Evolutionary conservation across 495 filamentous ascomycete species (phyloP).

Genomic region (Tetracladium marchalianum): DNA sequence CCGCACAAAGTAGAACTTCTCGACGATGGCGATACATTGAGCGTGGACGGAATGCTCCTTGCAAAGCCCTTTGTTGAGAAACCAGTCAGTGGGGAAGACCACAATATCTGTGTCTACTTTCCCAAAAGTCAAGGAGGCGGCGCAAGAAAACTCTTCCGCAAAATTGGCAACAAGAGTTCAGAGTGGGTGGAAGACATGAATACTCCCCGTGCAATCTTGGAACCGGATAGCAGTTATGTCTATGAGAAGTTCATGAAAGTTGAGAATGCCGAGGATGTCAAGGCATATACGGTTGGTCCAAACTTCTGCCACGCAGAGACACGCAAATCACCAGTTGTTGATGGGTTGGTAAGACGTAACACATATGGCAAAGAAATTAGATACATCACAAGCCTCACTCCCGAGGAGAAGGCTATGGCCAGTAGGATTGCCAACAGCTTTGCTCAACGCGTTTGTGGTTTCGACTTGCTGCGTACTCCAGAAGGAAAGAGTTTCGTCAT

Average conservation of each 20-base stretch:
- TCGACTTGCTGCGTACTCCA: conserved; percentile 81
- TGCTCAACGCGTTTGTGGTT: conserved; percentile 91
- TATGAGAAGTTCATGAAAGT: conserved; percentile 96
- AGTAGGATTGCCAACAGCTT: conserved; percentile 85
- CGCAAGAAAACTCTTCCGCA: conserved; percentile 85
- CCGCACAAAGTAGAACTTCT: conserved; percentile 69
- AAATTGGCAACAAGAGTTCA: conserved; percentile 96
- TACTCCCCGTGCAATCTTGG: conserved; percentile 70
- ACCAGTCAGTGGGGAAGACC: conserved; percentile 94
- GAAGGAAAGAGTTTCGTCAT: conserved; percentile 87
- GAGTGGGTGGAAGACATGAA: conserved; percentile 72
- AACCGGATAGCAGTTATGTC: conserved; percentile 72
- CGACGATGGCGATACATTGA: conserved; percentile 77
- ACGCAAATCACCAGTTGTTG: conserved; percentile 91
- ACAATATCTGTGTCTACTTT: conserved; percentile 98
- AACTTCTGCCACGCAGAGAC: conserved; percentile 95
- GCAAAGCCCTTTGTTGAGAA: conserved; percentile 98
- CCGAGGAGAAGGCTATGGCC: conserved; percentile 78
- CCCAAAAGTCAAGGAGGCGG: conserved; percentile 76
- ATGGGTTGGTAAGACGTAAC: conserved; percentile 90
- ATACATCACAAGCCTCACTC: conserved; percentile 76
- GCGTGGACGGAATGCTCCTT: conserved; percentile 72
- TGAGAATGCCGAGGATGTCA: conserved; percentile 95
- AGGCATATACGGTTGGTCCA: conserved; percentile 94
- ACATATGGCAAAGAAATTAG: conserved; percentile 95